Evolutionary conservation across 2,329 filamentous ascomycete species (phyloP), one percentile per base, ranked within the genome.

Genomic region (Fusarium transvaalense): DNA sequence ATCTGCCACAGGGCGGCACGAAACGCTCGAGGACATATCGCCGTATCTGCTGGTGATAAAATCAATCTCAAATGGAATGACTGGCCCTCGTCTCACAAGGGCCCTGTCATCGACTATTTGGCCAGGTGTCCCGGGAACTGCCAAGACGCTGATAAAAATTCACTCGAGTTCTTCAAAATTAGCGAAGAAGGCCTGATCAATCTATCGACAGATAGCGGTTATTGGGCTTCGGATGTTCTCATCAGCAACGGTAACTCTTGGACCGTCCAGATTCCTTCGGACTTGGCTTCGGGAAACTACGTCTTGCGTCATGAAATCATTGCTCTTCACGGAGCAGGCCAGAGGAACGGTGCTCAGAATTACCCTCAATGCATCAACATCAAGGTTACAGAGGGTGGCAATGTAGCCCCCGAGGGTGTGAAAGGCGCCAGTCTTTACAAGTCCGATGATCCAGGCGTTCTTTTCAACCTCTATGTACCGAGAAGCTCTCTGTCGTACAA

Each of bases 141-240:
- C 76, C 80, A 84, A 37, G 76, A 76, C 1, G 86, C 84, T 57
- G 83, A 86, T 76, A 86, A 87, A 77, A 78, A 76, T 3, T 74
- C 78, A 7, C 82, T 90, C 31, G 77, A 85, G 67, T 91, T 85
- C 77, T 87, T 89, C 83, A 91, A 91, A 83, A 89, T 91, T 61
- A 83, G 85, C 38, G 83, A 83, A 57, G 80, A 76, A 34, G 89
- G 88, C 59, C 80, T 88, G 27, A 78, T 85, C 59, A 68, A 75
- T 45, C 82, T 88, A 66, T 78, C 85, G 62, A 74, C 79, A 64
- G 80, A 78, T 45, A 80, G 74, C 51, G 68, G 76, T 23, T 63
- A 58, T 13, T 82, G 80, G 80, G 76, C 75, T 2, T 67, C 78
- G 6, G 76, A 77, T 58, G 75, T 83, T 1, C 76, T 87, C 59